Evolutionary conservation across 371 early-diverging fungal species (phyloP).

Genomic region (Rhizopus microsporus): DNA sequence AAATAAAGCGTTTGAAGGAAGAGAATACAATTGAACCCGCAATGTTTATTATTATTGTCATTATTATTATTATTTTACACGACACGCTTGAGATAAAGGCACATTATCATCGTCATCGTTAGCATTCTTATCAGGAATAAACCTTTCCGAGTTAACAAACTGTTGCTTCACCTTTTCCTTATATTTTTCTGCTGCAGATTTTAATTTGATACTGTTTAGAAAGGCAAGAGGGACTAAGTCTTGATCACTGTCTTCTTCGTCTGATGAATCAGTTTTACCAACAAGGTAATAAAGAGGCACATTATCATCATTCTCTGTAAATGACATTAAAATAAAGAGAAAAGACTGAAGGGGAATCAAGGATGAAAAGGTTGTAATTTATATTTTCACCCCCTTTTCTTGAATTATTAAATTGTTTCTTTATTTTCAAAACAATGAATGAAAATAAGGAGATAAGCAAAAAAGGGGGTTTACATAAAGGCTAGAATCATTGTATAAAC

Average conservation of each 20-base stretch:
- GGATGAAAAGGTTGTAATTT: too few relatives aligned
- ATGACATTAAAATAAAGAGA: too few relatives aligned
- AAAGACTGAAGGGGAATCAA: too few relatives aligned
- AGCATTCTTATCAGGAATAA: not conserved
- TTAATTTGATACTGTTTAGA: constrained; percentile 13
- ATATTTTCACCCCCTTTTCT: too few relatives aligned
- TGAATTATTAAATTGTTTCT: too few relatives aligned
- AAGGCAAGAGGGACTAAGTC: constrained; percentile 24
- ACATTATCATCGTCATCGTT: constrained; percentile 19
- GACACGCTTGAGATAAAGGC: constrained; percentile 19
- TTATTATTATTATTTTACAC: constrained; percentile 7
- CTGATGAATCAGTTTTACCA: not conserved
- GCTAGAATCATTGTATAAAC: too few relatives aligned
- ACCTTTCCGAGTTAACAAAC: constrained; percentile 3
- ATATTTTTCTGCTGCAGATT: constrained; percentile 30
- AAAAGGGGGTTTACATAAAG: too few relatives aligned
- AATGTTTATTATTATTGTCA: not conserved
- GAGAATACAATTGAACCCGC: not conserved
- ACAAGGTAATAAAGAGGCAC: constrained; percentile 19
- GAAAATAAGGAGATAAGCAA: too few relatives aligned
- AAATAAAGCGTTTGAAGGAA: constrained; percentile 17
- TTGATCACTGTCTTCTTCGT: constrained; percentile 23
- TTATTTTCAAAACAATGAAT: too few relatives aligned
- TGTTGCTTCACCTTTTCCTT: constrained; percentile 21
- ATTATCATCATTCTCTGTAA: constrained; percentile 10